Base-by-base conservation (phyloP, 2,329 filamentous ascomycete genomes). In the Cordyceps farinosa region DNA sequence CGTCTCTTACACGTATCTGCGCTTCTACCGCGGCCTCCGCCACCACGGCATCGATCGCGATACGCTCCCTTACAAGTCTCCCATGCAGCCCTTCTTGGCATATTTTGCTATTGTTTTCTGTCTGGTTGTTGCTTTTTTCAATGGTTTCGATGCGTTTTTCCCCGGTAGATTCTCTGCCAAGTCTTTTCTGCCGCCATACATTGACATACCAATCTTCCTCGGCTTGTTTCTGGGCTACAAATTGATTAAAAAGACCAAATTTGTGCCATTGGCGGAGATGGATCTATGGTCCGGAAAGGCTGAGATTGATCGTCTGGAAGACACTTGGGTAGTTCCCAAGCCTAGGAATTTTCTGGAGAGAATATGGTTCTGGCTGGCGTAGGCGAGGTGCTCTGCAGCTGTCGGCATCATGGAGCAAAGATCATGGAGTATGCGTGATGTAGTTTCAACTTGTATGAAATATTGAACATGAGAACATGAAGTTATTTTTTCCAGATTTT, bases 91-190 rank as follows among this genome's bases (percentile, higher is more conserved):
- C 2, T 92, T 84, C 70, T 78, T 86, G 4, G 88, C 89, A 2
- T 92, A 75, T 55, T 84, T 86, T 63, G 82, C 87, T 1, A 76
- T 91, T 5, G 73, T 77, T 2, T 86, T 84, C 62, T 89, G 87
- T 45, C 78, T 82, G 32, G 70, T 89, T 42, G 87, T 92, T 77
- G 84, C 87, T 1, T 80, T 92, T 65, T 88, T 91, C 44, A 87
- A 89, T 50, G 89, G 89, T 0, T 92, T 91, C 66, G 82, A 87
- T 1, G 87, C 90, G 5, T 92, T 92, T 70, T 79, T 91, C 64
- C 85, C 87, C 0, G 76, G 80, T 15, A 71, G 73, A 40, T 79
- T 77, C 48, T 74, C 74, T 58, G 75, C 74, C 29, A 76, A 74
- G 69, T 74, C 74, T 1, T 92, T 92, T 71, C 75, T 92, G 57